Percentiles rank a stretch among this genome's conserved stretches.
Conservation (phyloP, 2,329 filamentous ascomycete species). For the Diaporthe sp. region DNA sequence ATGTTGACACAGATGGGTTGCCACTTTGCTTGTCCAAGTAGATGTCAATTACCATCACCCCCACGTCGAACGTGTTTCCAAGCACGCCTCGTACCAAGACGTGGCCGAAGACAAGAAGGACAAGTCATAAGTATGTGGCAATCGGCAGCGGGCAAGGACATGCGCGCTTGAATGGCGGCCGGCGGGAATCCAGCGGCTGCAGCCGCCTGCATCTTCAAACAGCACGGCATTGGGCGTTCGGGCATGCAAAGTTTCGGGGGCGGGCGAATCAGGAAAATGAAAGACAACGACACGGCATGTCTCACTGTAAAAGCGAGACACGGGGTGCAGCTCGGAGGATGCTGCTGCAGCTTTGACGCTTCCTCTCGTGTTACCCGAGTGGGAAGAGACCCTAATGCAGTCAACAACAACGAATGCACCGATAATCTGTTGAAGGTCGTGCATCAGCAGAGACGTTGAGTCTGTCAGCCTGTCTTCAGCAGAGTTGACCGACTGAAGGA, state of each 20-base stretch:
- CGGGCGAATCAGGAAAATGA: not conserved
- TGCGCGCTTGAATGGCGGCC: not conserved
- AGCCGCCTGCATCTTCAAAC: not conserved
- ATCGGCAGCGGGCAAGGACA: not conserved
- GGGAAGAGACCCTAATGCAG: not conserved
- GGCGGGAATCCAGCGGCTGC: not conserved
- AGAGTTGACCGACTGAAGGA: not conserved
- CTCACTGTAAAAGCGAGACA: not conserved
- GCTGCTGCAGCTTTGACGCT: slow-evolving; percentile 12
- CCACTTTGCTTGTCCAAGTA: not conserved
- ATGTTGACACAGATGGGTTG: not conserved
- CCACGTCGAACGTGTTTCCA: not conserved
- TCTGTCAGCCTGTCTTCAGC: not conserved
- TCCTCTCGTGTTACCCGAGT: not conserved
- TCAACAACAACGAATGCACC: not conserved
- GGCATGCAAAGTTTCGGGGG: slow-evolving; percentile 19
- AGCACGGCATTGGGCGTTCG: slow-evolving; percentile 5
- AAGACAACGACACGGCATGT: not conserved
- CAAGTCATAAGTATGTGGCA: not conserved
- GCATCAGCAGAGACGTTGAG: not conserved
- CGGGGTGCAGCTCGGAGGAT: slow-evolving; percentile 17
- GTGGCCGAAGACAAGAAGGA: not conserved
- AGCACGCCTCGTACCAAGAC: not conserved
- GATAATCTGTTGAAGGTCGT: not conserved
- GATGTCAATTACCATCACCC: not conserved